Percentiles rank a stretch among this genome's conserved stretches.
phyloP scores from a whole-genome alignment of 2,329 filamentous ascomycete genomes.

The Colletotrichum coccodes region DNA sequence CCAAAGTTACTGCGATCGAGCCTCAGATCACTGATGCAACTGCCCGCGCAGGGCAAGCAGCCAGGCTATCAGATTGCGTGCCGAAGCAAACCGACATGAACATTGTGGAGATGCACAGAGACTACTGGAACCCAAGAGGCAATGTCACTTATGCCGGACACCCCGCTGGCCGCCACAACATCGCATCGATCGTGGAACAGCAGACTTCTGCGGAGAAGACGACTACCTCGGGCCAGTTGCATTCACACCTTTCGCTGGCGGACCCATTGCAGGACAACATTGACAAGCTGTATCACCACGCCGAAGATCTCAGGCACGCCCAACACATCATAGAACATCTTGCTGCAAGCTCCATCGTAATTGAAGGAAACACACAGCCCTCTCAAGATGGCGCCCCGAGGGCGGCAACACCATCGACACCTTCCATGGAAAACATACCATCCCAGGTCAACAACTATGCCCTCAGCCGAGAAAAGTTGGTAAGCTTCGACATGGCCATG shows the following conservation, averaged over 20 bases:
- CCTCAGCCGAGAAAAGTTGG: neutral
- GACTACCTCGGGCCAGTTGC: neutral
- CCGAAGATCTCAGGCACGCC: constrained; percentile 44
- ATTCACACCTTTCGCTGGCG: constrained; percentile 2
- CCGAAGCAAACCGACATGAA: constrained; percentile 34
- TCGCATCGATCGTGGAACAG: constrained; percentile 40
- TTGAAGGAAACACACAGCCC: neutral
- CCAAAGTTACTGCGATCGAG: constrained; percentile 34
- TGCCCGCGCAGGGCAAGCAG: constrained; percentile 33
- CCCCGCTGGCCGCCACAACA: constrained; percentile 44
- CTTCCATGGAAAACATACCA: neutral
- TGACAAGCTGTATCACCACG: constrained; percentile 44
- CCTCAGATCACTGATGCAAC: constrained; percentile 37
- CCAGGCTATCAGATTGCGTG: constrained; percentile 43
- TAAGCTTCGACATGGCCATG: constrained; percentile 9
- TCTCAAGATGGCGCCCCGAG: neutral
- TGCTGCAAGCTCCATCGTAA: constrained; percentile 34
- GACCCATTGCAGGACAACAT: constrained; percentile 39
- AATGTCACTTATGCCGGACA: constrained; percentile 38
- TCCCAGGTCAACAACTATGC: neutral
- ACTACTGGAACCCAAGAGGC: constrained; percentile 42
- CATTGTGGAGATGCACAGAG: constrained; percentile 32
- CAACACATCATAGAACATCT: constrained; percentile 48
- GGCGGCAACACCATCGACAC: no score
- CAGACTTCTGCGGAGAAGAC: constrained; percentile 20